Percentiles rank a stretch among this genome's conserved stretches.
phyloP scores from a whole-genome alignment of 495 filamentous ascomycete species.

The Xylaria cubensis region DNA sequence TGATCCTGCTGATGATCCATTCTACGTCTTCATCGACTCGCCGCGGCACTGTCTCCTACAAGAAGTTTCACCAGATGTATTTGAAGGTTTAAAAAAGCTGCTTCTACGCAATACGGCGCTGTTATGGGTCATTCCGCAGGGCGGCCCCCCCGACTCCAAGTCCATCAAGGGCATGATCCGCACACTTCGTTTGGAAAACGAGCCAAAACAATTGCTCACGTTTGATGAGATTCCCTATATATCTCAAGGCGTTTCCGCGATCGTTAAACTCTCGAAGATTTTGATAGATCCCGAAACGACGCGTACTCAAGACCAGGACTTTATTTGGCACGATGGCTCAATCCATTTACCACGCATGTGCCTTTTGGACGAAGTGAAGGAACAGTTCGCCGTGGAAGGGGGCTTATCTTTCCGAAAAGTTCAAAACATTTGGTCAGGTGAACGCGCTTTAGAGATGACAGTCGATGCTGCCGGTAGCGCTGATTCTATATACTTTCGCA shows the following conservation, averaged over 20 bases:
- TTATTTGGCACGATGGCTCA: constrained; percentile 11
- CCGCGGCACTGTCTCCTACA: constrained; percentile 9
- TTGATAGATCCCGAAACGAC: constrained; percentile 18
- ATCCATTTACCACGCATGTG: constrained; percentile 19
- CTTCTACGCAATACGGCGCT: constrained; percentile 19
- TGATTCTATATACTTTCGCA: constrained; percentile 56
- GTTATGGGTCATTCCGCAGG: constrained; percentile 25
- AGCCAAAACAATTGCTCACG: constrained; percentile 9
- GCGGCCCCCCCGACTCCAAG: constrained; percentile 14
- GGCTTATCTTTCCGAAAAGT: constrained; percentile 13
- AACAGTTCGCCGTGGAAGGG: constrained; percentile 16
- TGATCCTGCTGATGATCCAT: constrained; percentile 8
- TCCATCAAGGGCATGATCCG: constrained; percentile 19
- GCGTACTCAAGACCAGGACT: constrained; percentile 18
- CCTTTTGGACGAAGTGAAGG: constrained; percentile 1
- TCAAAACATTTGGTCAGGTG: constrained; percentile 35
- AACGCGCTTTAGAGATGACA: constrained; percentile 40
- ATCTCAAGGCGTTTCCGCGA: constrained; percentile 8
- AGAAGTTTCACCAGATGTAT: constrained; percentile 15
- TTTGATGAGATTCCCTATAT: constrained; percentile 13
- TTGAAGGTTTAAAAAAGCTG: constrained; percentile 16
- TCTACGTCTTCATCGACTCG: constrained; percentile 26
- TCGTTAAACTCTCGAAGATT: neutral
- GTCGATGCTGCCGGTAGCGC: constrained; percentile 49
- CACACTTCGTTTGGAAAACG: constrained; percentile 14